Base-by-base conservation (phyloP, 2,329 filamentous ascomycete genomes). In the Blastomyces gilchristii region DNA sequence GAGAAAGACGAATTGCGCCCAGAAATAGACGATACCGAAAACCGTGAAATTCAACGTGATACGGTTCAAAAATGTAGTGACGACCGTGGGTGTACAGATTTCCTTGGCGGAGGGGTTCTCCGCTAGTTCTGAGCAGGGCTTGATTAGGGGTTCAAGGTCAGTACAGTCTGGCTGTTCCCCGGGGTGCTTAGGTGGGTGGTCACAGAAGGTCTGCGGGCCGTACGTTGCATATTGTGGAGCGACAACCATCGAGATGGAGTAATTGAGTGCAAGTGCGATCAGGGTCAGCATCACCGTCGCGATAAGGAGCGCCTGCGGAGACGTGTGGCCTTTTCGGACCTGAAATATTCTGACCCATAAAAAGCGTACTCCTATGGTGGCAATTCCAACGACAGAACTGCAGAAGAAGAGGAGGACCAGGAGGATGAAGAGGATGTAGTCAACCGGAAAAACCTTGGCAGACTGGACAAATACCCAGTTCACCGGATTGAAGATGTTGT, bases 141-240 rank as follows among this genome's bases (percentile, higher is more conserved):
- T 86, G 68, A 99, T 85, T 64, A 91, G 82, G 63, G 88, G 85
- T 14, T 81, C 82, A 70, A 89, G 83, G 14, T 66, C 67, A 7
- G 82, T 82, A 78, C 94, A 99, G 74, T 95, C 86, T 7, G 90
- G 88, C 68, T 87, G 85, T 66, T 83, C 82, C 63, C 85, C 85
- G 0, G 84, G 81, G 63, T 83, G 79, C 47, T 79, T 79, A 2
- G 86, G 82, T 43, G 86, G 81, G 66, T 88, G 85, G 69, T 91
- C 87, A 77, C 94, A 99, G 78, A 92, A 97, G 0, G 89, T 96
- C 75, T 99, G 94, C 0, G 92, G 91, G 59, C 94, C 94, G 72
- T 91, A 99, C 62, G 88, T 95, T 57, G 93, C 86, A 73, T 99
- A 99, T 72, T 97, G 92, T 1, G 94, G 94, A 6, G 91, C 94